Percentiles rank a stretch among this genome's conserved stretches.
These are phyloP conservation scores for Penicillium sp. DNA, from an alignment of 2,329 filamentous ascomycete species.

Conservation along the genomic window DNA sequence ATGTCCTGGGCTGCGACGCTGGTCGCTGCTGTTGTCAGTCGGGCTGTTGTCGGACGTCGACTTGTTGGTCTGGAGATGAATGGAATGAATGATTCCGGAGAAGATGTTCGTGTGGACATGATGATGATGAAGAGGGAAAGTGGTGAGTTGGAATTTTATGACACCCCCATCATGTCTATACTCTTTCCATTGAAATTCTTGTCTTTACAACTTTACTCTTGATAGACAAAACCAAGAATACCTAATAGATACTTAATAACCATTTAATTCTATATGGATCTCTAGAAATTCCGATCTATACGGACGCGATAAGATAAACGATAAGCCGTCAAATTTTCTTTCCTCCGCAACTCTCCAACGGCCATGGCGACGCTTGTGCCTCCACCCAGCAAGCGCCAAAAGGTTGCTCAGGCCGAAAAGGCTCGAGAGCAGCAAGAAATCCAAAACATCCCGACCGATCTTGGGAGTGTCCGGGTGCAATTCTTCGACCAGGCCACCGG, in stretches of 20 bases:
- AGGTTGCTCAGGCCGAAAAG: slow-evolving; percentile 65
- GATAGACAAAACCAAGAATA: no score
- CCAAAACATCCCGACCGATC: slow-evolving; percentile 56
- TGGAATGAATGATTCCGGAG: slow-evolving; percentile 18
- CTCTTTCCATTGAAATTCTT: no score
- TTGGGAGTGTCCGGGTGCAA: slow-evolving; percentile 75
- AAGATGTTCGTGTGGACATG: slow-evolving; percentile 13
- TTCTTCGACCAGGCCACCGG: slow-evolving; percentile 76
- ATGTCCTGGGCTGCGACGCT: slow-evolving; percentile 60
- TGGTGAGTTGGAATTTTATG: neutral
- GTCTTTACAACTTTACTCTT: no score
- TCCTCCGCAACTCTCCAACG: slow-evolving; percentile 6
- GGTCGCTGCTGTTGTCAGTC: slow-evolving; percentile 51
- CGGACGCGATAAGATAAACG: slow-evolving; percentile 21
- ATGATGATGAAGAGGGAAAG: neutral
- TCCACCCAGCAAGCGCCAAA: slow-evolving; percentile 84
- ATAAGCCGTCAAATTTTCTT: slow-evolving; percentile 15
- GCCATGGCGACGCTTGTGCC: slow-evolving; percentile 73
- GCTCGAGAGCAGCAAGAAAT: slow-evolving; percentile 71
- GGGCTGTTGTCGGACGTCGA: slow-evolving; percentile 48
- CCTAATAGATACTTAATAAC: no score
- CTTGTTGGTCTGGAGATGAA: slow-evolving; percentile 33
- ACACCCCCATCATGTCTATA: no score
- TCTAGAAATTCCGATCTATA: no score
- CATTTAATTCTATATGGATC: no score